phyloP scores from a whole-genome alignment of 2,329 filamentous ascomycete genomes.

The Ceratocystis variospora region DNA sequence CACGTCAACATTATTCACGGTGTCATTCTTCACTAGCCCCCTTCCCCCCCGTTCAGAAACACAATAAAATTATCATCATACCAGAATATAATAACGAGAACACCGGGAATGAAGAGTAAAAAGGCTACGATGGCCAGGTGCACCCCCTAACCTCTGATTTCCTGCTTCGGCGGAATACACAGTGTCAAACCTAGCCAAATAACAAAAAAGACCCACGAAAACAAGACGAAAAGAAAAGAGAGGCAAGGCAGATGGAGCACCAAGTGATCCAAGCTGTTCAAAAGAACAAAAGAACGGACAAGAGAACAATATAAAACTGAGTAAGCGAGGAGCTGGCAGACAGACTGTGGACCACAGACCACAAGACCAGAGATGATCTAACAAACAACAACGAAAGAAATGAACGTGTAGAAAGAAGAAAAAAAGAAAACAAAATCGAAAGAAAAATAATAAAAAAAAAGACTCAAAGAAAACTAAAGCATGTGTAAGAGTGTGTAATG shows the following conservation, averaged over 20 bases:
- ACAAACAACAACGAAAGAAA: background rate
- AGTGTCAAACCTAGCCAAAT: background rate
- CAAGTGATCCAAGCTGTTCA: background rate
- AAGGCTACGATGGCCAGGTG: no score
- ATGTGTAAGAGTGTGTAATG: background rate
- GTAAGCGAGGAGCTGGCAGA: background rate
- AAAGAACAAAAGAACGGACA: conserved; percentile 2
- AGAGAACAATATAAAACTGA: background rate
- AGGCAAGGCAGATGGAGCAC: background rate
- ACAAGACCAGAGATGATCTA: background rate
- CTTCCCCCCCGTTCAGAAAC: no score
- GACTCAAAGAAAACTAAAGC: no score
- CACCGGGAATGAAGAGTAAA: no score
- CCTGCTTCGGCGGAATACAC: background rate
- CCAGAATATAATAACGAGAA: no score
- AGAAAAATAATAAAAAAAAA: conserved; percentile 2
- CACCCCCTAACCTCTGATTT: no score
- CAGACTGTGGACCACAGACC: background rate
- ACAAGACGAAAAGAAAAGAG: background rate
- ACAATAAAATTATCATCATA: no score
- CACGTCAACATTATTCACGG: no score
- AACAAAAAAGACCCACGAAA: background rate
- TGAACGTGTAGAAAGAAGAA: background rate
- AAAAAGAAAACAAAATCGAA: conserved; percentile 3
- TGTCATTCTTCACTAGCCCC: no score